These are phyloP conservation scores for Parafenestella ontariensis DNA, from an alignment of 2,329 filamentous ascomycete genomes.

Conservation along the genomic window DNA sequence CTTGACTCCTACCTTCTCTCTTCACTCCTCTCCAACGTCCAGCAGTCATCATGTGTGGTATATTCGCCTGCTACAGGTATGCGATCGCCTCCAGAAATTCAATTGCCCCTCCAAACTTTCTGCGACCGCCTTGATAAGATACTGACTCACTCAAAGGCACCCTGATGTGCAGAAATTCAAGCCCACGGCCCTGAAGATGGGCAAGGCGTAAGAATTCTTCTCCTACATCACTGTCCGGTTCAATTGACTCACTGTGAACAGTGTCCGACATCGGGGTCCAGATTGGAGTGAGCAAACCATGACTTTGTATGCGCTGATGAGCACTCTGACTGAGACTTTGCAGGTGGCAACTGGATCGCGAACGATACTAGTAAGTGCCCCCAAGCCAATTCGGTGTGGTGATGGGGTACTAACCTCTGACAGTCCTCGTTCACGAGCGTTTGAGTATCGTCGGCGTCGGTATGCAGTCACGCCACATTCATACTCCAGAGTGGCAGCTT, in stretches of 20 bases:
- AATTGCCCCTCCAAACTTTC: slow-evolving; percentile 35
- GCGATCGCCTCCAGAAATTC: slow-evolving; percentile 21
- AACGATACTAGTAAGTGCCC: slow-evolving; percentile 81
- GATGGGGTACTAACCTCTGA: slow-evolving; percentile 26
- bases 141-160: slow-evolving; percentile 62
- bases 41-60: slow-evolving; percentile 81
- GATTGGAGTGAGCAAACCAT: slow-evolving; percentile 85
- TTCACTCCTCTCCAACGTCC: slow-evolving; percentile 5
- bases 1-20: slow-evolving; percentile 14
- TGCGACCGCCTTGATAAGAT: slow-evolving; percentile 24
- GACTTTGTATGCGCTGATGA: slow-evolving; percentile 36
- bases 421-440: slow-evolving; percentile 91
- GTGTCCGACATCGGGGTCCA: slow-evolving; percentile 92
- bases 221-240: slow-evolving; percentile 1
- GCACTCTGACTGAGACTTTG: slow-evolving; percentile 42
- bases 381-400: background rate
- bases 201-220: slow-evolving; percentile 78
- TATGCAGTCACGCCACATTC: slow-evolving; percentile 57
- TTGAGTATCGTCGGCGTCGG: slow-evolving; percentile 96
- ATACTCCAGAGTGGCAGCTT: slow-evolving; percentile 17
- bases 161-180: slow-evolving; percentile 97
- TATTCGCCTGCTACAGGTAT: slow-evolving; percentile 92
- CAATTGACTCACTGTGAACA: slow-evolving; percentile 55
- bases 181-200: slow-evolving; percentile 88
- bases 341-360: slow-evolving; percentile 85